Evolutionary conservation across 345 rosid genomes (phyloP), one percentile per base, ranked within the genome.

Genomic region (Excoecaria agallocha): DNA sequence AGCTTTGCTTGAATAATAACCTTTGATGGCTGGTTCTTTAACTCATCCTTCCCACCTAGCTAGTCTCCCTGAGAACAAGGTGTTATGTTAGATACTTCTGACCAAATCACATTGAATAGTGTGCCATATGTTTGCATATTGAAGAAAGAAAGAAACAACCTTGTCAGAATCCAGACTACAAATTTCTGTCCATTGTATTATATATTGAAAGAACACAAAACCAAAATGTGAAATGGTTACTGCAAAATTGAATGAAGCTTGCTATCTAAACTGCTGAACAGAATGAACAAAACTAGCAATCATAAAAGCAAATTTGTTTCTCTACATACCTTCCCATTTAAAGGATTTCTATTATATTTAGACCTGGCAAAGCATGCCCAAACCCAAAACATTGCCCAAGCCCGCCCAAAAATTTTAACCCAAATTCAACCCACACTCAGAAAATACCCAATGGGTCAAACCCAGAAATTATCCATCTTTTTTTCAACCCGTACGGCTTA

Each of bases 1-100:
- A 93, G 80, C 76, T 83, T 91, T 67, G 86, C 86, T 77, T 89
- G 94, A 63, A 79, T 81, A 77, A 79, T 70, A 45, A 81, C 72
- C 79, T 87, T 86, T 73, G 90, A 75, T 66, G 85, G 69, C 85
- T 80, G 86, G 82, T 77, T 50, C 74, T 79, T 77, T 4, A 78
- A 59, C 51, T 86, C 89, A 24, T 72, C 82, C 77, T 75, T 77
- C 63, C 63, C 70, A 54, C 75, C 85, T 73, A 69, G 20, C 62
- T 63, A 83, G 46, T 84, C 91, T 71, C 80, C 89, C 97, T 94
- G 90, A 74, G 43, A 85, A 77, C 45, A 74, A 62, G 69, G 64
- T 67, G 19, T 8, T 25, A 13, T 49, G 58, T 55, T 55, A 58
- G 2, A 65, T 46, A 64, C 35, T 58, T 15, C 24, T 24, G 1